These are phyloP conservation scores for Talaromyces sp. DNA, from an alignment of 2,329 filamentous ascomycete species.

Conservation along the genomic window DNA sequence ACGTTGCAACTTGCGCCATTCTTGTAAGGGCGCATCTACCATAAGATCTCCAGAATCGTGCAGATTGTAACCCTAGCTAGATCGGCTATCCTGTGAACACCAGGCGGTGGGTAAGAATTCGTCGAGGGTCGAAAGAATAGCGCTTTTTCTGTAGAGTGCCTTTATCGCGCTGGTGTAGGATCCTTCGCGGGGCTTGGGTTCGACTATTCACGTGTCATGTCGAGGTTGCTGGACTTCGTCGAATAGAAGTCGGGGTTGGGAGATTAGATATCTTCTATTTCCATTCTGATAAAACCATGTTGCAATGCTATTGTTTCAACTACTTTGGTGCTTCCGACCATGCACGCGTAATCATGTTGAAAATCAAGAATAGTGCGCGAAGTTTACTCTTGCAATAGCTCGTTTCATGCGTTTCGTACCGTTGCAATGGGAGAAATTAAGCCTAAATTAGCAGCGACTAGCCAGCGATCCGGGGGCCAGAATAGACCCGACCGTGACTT, in stretches of 20 bases:
- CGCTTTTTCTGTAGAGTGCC: background rate
- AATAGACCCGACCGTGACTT: background rate
- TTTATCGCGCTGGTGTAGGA: background rate
- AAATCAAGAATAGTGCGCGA: background rate
- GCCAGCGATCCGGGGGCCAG: background rate
- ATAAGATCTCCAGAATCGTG: constrained; percentile 36
- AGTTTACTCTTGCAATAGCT: background rate
- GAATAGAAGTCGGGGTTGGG: background rate
- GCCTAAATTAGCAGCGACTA: constrained; percentile 3
- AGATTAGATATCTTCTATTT: background rate
- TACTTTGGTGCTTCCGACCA: background rate
- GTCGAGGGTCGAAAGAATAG: background rate
- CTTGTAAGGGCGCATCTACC: constrained; percentile 44
- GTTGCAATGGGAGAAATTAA: constrained; percentile 6
- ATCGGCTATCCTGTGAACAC: background rate
- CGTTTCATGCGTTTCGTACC: constrained; percentile 9
- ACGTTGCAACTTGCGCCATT: constrained; percentile 40
- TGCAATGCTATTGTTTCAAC: background rate
- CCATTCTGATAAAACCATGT: background rate
- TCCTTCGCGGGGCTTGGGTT: background rate
- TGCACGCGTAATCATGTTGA: background rate
- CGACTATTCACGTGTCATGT: background rate
- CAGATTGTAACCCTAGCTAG: background rate
- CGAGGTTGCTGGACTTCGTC: background rate
- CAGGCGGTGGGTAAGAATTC: background rate